A percentile compares a stretch with the other conserved stretches of the same genome.
Conservation (phyloP, 768 basidiomycete species). For the Boletus bicolor region DNA sequence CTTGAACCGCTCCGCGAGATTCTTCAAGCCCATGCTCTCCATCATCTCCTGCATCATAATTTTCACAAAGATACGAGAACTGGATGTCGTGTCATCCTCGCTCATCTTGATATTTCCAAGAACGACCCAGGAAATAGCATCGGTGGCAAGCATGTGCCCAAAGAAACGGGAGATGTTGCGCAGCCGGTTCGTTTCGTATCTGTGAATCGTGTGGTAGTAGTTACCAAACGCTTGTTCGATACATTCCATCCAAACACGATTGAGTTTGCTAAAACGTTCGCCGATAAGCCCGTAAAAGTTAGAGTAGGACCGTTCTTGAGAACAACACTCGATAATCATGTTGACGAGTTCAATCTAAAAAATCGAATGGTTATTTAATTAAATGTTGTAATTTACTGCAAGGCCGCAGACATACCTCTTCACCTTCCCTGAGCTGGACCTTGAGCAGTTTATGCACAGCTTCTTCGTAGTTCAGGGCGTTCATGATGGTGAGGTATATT, state of each 20-base stretch:
- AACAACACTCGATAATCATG: slow-evolving; percentile 99
- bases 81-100: slow-evolving; percentile 96
- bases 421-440: slow-evolving; percentile 84
- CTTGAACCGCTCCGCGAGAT: slow-evolving; percentile 83
- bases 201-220: slow-evolving; percentile 96
- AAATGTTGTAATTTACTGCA: neutral
- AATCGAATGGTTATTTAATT: neutral
- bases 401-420: slow-evolving; percentile 64
- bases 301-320: slow-evolving; percentile 96
- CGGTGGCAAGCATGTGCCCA: slow-evolving; percentile 83
- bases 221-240: slow-evolving; percentile 84
- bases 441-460: slow-evolving; percentile 97
- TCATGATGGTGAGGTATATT: slow-evolving; percentile 99
- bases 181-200: slow-evolving; percentile 97
- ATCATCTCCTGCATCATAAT: slow-evolving; percentile 95
- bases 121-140: slow-evolving; percentile 86
- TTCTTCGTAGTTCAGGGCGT: slow-evolving; percentile 96
- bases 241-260: slow-evolving; percentile 88
- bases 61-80: slow-evolving; percentile 95
- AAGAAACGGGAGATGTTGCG: slow-evolving; percentile 98
- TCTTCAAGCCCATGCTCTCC: slow-evolving; percentile 89
- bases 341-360: slow-evolving; percentile 90
- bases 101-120: slow-evolving; percentile 87
- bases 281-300: slow-evolving; percentile 96
- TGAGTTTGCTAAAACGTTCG: slow-evolving; percentile 95